These are phyloP conservation scores for Populus davidiana DNA, from an alignment of 345 rosid genomes.

Conservation along the genomic window DNA sequence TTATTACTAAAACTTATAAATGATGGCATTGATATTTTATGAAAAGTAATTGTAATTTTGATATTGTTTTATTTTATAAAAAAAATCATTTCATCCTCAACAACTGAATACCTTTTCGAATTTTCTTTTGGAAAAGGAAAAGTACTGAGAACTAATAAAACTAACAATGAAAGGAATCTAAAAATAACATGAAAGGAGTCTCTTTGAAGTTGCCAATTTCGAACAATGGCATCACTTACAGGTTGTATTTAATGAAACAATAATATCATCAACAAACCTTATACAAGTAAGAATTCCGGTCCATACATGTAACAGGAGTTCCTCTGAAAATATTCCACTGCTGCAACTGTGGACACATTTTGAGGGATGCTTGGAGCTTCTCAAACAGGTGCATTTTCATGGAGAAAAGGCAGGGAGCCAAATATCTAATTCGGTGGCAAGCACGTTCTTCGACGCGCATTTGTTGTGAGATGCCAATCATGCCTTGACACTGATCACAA, in stretches of 20 bases:
- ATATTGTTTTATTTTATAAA: too few relatives aligned
- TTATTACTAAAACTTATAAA: too few relatives aligned
- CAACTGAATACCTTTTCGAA: too few relatives aligned
- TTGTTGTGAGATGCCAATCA: constrained; percentile 28
- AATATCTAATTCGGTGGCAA: not conserved
- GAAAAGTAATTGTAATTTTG: too few relatives aligned
- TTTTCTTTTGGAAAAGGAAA: too few relatives aligned
- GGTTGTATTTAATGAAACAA: not conserved
- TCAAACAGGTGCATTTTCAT: constrained; percentile 1
- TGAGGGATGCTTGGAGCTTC: not conserved
- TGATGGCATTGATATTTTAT: too few relatives aligned
- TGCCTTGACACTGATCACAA: constrained; percentile 80
- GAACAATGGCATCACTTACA: not conserved
- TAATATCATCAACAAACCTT: not conserved
- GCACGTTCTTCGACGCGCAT: not conserved
- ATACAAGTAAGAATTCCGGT: not conserved
- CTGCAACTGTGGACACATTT: not conserved
- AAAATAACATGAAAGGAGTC: too few relatives aligned
- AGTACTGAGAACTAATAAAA: too few relatives aligned
- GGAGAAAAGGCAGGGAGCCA: not conserved
- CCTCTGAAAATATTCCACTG: not conserved
- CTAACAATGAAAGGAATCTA: too few relatives aligned
- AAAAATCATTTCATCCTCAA: too few relatives aligned
- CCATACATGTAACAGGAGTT: not conserved
- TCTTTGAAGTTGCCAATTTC: too few relatives aligned